These are phyloP conservation scores for Trametes villosa DNA, from an alignment of 768 basidiomycete genomes.

Conservation along the genomic window DNA sequence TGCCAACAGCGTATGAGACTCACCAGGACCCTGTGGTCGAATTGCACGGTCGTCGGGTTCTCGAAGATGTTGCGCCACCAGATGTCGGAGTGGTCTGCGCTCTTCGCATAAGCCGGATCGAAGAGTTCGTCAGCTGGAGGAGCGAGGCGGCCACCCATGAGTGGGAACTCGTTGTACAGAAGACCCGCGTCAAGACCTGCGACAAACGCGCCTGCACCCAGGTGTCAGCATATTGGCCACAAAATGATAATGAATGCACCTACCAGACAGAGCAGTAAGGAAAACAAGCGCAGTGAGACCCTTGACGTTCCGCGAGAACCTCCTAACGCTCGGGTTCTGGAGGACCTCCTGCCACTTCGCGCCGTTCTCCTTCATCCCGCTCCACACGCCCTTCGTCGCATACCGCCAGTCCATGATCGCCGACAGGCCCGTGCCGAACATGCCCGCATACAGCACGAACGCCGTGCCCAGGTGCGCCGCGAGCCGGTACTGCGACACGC, in stretches of 20 bases:
- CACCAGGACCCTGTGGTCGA: conserved; percentile 92
- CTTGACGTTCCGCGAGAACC: conserved; percentile 63
- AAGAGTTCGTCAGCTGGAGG: conserved; percentile 87
- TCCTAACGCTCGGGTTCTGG: conserved; percentile 56
- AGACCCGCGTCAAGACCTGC: conserved; percentile 97
- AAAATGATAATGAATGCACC: conserved; percentile 22
- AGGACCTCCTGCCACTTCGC: conserved; percentile 51
- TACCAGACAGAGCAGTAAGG: conserved; percentile 91
- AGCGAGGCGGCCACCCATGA: conserved; percentile 87
- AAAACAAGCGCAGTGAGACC: conserved; percentile 79
- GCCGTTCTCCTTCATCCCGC: conserved; percentile 47
- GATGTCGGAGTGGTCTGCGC: conserved; percentile 67
- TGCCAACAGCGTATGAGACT: conserved; percentile 37
- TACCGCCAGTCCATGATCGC: conserved; percentile 82
- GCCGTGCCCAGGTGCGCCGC: conserved; percentile 95
- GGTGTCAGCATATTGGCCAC: background rate
- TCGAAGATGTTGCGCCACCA: conserved; percentile 98
- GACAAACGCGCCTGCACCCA: conserved; percentile 85
- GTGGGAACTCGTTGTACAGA: conserved; percentile 97
- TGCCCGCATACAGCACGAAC: conserved; percentile 89
- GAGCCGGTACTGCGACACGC: conserved; percentile 95
- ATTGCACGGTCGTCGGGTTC: conserved; percentile 97
- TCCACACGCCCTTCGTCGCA: conserved; percentile 60
- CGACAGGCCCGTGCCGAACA: conserved; percentile 80
- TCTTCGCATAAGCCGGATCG: conserved; percentile 73